These are phyloP conservation scores for Fusarium sp. DNA, from an alignment of 2,329 filamentous ascomycete species.

Conservation along the genomic window DNA sequence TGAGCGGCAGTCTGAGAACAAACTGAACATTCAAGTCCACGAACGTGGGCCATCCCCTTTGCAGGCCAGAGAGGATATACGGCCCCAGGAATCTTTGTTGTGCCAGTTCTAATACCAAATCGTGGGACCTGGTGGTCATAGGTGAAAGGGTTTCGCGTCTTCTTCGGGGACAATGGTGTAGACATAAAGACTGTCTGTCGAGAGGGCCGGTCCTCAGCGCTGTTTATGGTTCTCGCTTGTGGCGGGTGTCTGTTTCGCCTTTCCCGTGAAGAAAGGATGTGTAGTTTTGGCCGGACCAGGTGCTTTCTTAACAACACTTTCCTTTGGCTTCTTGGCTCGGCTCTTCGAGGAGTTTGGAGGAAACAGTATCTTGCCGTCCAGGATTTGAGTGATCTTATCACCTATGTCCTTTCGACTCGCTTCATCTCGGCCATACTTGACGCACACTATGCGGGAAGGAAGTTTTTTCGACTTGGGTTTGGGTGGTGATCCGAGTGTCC, in stretches of 20 bases:
- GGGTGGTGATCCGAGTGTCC: slow-evolving; percentile 72
- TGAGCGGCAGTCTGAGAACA: neutral
- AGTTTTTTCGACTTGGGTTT: slow-evolving; percentile 58
- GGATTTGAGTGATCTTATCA: slow-evolving; percentile 71
- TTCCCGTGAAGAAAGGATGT: slow-evolving; percentile 59
- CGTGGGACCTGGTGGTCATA: slow-evolving; percentile 51
- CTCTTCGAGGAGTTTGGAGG: slow-evolving; percentile 45
- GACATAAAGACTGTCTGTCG: slow-evolving; percentile 62
- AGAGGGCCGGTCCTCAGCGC: slow-evolving; percentile 39
- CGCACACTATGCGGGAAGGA: slow-evolving; percentile 60
- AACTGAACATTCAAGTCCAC: slow-evolving; percentile 53
- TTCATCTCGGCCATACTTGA: slow-evolving; percentile 70
- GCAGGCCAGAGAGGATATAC: slow-evolving; percentile 79
- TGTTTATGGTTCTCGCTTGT: slow-evolving; percentile 29
- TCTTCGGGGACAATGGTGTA: slow-evolving; percentile 65
- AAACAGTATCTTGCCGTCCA: slow-evolving; percentile 53
- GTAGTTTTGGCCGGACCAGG: slow-evolving; percentile 45
- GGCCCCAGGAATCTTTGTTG: slow-evolving; percentile 73
- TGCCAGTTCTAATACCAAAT: slow-evolving; percentile 59
- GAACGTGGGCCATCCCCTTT: slow-evolving; percentile 72
- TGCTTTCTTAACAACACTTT: slow-evolving; percentile 37
- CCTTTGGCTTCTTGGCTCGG: slow-evolving; percentile 41
- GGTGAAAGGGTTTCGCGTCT: slow-evolving; percentile 47
- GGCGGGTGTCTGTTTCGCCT: slow-evolving; percentile 47
- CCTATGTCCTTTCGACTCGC: slow-evolving; percentile 63